Percentiles rank a stretch among this genome's conserved stretches.
These are phyloP conservation scores for Dothideomycetes sp. DNA, from an alignment of 2,329 filamentous ascomycete genomes.

Conservation along the genomic window DNA sequence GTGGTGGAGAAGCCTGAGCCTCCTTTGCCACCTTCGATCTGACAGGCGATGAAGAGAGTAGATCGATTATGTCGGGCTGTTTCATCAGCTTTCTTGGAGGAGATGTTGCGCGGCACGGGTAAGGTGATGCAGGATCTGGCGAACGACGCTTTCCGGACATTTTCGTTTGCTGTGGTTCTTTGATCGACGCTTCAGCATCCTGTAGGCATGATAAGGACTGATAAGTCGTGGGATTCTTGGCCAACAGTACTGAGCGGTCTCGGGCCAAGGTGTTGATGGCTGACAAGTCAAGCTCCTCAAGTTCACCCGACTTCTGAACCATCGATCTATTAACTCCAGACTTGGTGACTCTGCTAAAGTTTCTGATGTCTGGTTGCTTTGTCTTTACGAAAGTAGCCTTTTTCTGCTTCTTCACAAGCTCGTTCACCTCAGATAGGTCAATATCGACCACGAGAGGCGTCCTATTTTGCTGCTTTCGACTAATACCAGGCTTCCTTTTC, in stretches of 20 bases:
- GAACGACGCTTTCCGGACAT: conserved; percentile 9
- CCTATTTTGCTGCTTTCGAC: not conserved
- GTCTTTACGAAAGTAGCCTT: not conserved
- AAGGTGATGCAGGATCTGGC: conserved; percentile 15
- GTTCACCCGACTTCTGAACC: not conserved
- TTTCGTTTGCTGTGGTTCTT: conserved; percentile 1
- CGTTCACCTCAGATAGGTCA: conserved; percentile 1
- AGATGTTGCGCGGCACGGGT: conserved; percentile 15
- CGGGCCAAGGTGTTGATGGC: conserved; percentile 1
- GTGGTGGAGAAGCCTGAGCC: not conserved
- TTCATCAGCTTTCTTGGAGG: conserved; percentile 15
- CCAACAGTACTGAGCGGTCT: too few species aligned
- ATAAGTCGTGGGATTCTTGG: too few species aligned
- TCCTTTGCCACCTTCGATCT: not conserved
- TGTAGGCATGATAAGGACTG: too few species aligned
- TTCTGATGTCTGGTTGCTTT: not conserved
- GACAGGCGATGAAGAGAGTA: conserved; percentile 19
- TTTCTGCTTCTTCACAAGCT: not conserved
- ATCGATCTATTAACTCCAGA: not conserved
- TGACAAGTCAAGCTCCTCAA: conserved; percentile 7
- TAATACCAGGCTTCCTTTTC: conserved; percentile 10
- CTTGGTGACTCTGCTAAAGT: not conserved
- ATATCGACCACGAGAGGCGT: conserved; percentile 1
- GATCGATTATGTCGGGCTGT: conserved; percentile 15
- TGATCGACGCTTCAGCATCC: too few species aligned